Base-by-base conservation (phyloP, 2,329 filamentous ascomycete genomes). In the Trichoderma koningiopsis region DNA sequence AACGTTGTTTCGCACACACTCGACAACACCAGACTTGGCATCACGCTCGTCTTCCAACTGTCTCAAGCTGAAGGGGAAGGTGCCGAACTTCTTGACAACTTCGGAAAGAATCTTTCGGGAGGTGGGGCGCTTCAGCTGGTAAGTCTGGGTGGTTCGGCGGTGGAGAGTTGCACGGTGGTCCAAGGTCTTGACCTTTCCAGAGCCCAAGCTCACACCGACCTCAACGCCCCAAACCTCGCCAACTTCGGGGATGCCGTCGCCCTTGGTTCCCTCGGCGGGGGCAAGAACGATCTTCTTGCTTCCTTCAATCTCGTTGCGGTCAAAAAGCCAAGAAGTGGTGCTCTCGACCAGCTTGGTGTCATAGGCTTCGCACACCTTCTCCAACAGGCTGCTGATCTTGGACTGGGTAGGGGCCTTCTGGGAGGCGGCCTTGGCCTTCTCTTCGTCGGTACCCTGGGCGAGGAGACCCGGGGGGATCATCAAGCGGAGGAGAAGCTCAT, bases 201-300 rank as follows among this genome's bases (percentile, higher is more conserved):
- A 90, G 73, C 94, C 94, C 76, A 96, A 84, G 82, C 92, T 96
- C 78, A 99, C 89, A 75, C 95, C 95, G 79, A 97, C 89, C 86
- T 99, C 96, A 68, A 99, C 93, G 81, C 96, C 96, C 96, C 96
- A 99, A 71, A 97, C 94, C 80, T 99, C 96, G 74, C 93, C 91
- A 69, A 97, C 84, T 77, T 96, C 95, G 69, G 96, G 92, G 69
- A 89, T 82, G 77, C 96, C 96, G 71, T 99, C 96, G 69, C 95
- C 95, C 85, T 94, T 96, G 78, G 92, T 89, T 73, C 93, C 93
- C 77, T 97, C 94, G 63, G 90, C 88, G 40, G 94, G 92, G 29
- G 93, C 88, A 69, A 99, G 85, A 74, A 99, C 96, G 78, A 99
- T 97, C 89, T 97, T 98, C 90, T 97, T 97, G 86, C 91, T 80